Conservation (phyloP, 1,139 yeast species). For the Suhomyces terraborum region DNA sequence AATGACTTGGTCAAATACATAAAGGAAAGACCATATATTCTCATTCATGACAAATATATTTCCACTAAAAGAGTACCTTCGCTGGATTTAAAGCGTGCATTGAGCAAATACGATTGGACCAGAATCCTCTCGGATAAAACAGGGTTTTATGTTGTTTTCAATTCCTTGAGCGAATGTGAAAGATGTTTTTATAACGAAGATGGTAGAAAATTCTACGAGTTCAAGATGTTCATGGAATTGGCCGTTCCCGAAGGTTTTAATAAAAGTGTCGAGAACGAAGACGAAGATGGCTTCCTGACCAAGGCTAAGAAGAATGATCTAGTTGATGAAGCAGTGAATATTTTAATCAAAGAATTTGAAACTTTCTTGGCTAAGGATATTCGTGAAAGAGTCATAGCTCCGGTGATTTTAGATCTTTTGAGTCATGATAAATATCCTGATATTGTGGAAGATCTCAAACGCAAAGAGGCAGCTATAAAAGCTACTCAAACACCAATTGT, state of each 20-base stretch:
- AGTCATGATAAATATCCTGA: conserved; percentile 62
- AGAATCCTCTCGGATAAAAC: conserved; percentile 60
- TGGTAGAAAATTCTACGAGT: conserved; percentile 54
- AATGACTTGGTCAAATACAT: conserved; percentile 49
- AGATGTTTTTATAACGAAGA: conserved; percentile 69
- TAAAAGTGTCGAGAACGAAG: conserved; percentile 10
- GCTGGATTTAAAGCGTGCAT: conserved; percentile 53
- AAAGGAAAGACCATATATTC: conserved; percentile 56
- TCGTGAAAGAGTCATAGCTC: conserved; percentile 73
- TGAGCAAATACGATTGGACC: conserved; percentile 64
- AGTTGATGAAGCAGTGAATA: conserved; percentile 59
- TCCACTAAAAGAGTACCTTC: conserved; percentile 53
- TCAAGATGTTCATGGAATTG: conserved; percentile 58
- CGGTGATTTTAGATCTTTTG: conserved; percentile 63
- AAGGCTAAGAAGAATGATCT: conserved; percentile 26
- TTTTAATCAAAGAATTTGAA: conserved; percentile 64
- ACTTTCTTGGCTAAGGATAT: conserved; percentile 69
- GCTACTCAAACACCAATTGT: conserved; percentile 19
- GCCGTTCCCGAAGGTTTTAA: conserved; percentile 42
- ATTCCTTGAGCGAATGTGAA: conserved; percentile 62
- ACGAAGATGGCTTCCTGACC: conserved; percentile 12
- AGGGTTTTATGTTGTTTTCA: conserved; percentile 76
- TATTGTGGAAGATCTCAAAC: conserved; percentile 46
- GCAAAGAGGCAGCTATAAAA: conserved; percentile 33
- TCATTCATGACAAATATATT: conserved; percentile 55